Conservation (phyloP, 2,329 filamentous ascomycete genomes). For the Pseudogymnoascus sp. region DNA sequence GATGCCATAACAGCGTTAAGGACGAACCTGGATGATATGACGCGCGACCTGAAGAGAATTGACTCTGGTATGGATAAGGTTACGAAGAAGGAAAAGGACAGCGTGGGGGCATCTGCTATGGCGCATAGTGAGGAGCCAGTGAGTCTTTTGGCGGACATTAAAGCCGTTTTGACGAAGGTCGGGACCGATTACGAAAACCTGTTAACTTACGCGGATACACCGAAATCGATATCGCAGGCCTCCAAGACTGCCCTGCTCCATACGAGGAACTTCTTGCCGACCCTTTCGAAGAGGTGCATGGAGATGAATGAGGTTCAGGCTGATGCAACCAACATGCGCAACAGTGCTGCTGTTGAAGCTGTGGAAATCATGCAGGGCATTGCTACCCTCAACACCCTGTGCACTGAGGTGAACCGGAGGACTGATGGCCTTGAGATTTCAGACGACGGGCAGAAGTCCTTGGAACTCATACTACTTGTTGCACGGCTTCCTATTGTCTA, state of each 20-base stretch:
- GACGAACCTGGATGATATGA: constrained; percentile 52
- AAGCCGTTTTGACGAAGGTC: constrained; percentile 79
- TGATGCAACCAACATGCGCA: constrained; percentile 58
- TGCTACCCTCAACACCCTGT: constrained; percentile 68
- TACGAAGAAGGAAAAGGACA: constrained; percentile 55
- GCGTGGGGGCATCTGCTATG: constrained; percentile 46
- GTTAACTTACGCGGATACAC: constrained; percentile 57
- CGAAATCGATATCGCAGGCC: constrained; percentile 56
- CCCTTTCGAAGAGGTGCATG: constrained; percentile 44
- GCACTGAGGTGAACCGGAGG: constrained; percentile 64
- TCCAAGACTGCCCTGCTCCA: constrained; percentile 58
- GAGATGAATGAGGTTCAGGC: constrained; percentile 57
- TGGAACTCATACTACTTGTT: constrained; percentile 72
- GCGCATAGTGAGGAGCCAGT: constrained; percentile 55
- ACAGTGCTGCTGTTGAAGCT: constrained; percentile 57
- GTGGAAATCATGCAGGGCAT: constrained; percentile 75
- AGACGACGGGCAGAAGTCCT: constrained; percentile 69
- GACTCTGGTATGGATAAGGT: constrained; percentile 54
- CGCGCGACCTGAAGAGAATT: constrained; percentile 52
- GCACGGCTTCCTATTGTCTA: constrained; percentile 83
- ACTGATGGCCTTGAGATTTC: constrained; percentile 65
- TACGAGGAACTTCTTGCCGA: constrained; percentile 55
- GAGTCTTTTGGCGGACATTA: constrained; percentile 74
- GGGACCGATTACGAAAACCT: constrained; percentile 77
- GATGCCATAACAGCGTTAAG: constrained; percentile 53